Conservation (phyloP, 2,329 filamentous ascomycete species). For the Diplodia mutila region DNA sequence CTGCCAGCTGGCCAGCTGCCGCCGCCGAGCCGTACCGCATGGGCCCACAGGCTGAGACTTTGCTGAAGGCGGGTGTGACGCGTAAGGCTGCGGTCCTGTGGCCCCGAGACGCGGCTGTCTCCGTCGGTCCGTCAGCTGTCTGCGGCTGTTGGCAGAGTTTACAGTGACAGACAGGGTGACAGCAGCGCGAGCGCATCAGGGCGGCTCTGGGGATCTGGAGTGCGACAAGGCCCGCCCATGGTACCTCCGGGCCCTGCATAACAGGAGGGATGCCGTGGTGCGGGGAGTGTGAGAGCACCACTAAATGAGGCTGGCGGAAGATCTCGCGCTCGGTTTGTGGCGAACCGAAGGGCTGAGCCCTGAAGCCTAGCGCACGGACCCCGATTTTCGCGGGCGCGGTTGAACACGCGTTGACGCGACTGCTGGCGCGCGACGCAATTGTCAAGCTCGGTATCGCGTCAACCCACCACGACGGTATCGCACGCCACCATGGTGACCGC, state of each 20-base stretch:
- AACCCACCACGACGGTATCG: conserved; percentile 11
- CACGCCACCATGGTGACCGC: conserved; percentile 49
- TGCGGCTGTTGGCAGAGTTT: not conserved
- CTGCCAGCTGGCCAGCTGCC: conserved; percentile 18
- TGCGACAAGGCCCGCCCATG: conserved; percentile 5
- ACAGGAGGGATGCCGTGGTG: conserved; percentile 10
- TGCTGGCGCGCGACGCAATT: conserved; percentile 3
- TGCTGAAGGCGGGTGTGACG: conserved; percentile 24
- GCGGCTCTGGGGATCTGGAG: conserved; percentile 6
- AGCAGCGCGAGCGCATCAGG: conserved; percentile 6
- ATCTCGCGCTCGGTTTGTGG: conserved; percentile 14
- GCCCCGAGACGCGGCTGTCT: conserved; percentile 20
- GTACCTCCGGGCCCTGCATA: conserved; percentile 16
- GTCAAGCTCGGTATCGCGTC: conserved; percentile 6
- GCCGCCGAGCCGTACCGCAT: conserved; percentile 15
- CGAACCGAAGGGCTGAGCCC: conserved; percentile 12
- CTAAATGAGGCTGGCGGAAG: not conserved
- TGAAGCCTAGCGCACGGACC: not conserved
- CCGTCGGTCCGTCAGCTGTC: not conserved
- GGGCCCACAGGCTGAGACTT: conserved; percentile 24
- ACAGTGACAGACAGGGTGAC: not conserved
- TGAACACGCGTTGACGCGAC: conserved; percentile 12
- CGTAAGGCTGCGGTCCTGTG: conserved; percentile 24
- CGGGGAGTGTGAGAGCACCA: conserved; percentile 17
- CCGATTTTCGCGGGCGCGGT: not conserved